These are phyloP conservation scores for Avena insularis DNA, from an alignment of 176 grass and related monocot species.

Conservation along the genomic window DNA sequence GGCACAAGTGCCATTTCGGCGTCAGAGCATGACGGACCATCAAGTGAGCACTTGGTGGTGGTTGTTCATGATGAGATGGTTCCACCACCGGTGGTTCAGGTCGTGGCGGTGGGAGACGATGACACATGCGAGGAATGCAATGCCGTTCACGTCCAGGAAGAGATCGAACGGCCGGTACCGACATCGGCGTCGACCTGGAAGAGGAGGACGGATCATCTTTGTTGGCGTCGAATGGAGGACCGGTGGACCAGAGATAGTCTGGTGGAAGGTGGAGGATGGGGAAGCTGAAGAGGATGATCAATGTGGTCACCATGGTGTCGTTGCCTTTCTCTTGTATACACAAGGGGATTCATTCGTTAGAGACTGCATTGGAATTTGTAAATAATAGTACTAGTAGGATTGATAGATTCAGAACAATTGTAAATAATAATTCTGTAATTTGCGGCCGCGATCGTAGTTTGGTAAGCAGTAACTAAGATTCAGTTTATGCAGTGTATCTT, in stretches of 20 bases:
- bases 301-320: slow-evolving; percentile 40
- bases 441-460: not conserved
- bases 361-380: not conserved
- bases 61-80: slow-evolving; percentile 30
- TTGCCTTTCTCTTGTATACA: slow-evolving; percentile 46
- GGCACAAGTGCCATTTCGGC: not conserved
- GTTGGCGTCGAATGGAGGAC: not conserved
- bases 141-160: not conserved
- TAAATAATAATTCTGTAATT: not conserved
- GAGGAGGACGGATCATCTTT: not conserved
- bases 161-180: not conserved
- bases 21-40: not conserved
- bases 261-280: slow-evolving; percentile 37
- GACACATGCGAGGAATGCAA: not conserved
- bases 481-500: not conserved
- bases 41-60: not conserved
- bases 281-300: slow-evolving; percentile 49
- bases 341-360: slow-evolving; percentile 45
- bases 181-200: not conserved
- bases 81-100: slow-evolving; percentile 43
- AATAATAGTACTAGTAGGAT: not conserved
- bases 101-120: slow-evolving; percentile 8
- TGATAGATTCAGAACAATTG: not conserved
- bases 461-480: not conserved
- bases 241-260: not conserved